Percentiles rank a stretch among this genome's conserved stretches.
phyloP scores from a whole-genome alignment of 2,329 filamentous ascomycete genomes.

The Aspergillus neotritici region DNA sequence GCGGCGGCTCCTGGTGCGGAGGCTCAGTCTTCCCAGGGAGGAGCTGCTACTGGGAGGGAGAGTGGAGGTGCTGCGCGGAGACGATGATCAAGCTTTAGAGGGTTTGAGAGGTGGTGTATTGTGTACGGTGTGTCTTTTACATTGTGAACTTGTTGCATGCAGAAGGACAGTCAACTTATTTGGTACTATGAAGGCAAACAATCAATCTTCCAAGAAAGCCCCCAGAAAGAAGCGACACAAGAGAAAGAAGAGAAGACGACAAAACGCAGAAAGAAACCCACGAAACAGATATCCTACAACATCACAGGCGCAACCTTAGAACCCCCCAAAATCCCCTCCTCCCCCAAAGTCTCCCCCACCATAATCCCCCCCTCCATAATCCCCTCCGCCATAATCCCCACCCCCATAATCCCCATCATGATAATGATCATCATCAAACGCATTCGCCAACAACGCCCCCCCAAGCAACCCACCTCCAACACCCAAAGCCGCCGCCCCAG shows the following conservation, averaged over 20 bases:
- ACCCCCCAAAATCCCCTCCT: slow-evolving; percentile 7
- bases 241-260: too few species aligned
- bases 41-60: slow-evolving; percentile 25
- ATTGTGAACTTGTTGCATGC: too few species aligned
- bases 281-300: background rate
- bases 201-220: too few species aligned
- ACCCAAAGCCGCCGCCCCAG: slow-evolving; percentile 70
- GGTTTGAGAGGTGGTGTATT: too few species aligned
- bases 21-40: slow-evolving; percentile 9
- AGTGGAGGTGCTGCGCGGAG: slow-evolving; percentile 19
- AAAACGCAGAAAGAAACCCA: background rate
- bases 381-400: slow-evolving; percentile 13
- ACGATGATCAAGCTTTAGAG: slow-evolving; percentile 17
- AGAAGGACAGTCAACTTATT: too few species aligned
- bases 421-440: slow-evolving; percentile 55
- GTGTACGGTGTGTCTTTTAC: too few species aligned
- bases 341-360: slow-evolving; percentile 18
- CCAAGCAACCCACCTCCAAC: slow-evolving; percentile 75
- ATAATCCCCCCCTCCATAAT: slow-evolving; percentile 17
- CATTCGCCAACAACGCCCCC: slow-evolving; percentile 64
- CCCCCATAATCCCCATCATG: slow-evolving; percentile 26
- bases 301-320: background rate
- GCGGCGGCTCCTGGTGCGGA: slow-evolving; percentile 10
- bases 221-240: too few species aligned
- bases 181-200: too few species aligned